Base-by-base conservation (phyloP, 208 protist species). In the Acanthamoeba divionensis region DNA sequence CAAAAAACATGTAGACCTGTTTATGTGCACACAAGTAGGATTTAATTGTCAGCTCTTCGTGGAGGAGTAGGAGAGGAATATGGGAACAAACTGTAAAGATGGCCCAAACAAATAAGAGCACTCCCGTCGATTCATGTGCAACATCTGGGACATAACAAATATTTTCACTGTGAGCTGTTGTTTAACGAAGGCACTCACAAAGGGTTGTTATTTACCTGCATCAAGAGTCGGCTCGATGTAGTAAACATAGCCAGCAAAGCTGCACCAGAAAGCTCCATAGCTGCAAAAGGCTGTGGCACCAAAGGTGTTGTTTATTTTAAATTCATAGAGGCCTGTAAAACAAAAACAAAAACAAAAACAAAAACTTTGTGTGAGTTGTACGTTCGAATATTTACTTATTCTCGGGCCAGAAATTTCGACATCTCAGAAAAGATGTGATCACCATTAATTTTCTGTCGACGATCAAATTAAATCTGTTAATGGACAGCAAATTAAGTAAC, bases 231-330 rank as follows among this genome's bases (percentile, higher is more conserved):
- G 71, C 38, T 62, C 71, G 71, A 82, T 82, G 18, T 47, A 57
- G 71, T 60, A 55, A 52, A 82, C 47, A 45, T 60, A 82, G 21
- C 29, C 60, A 52, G 71, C 71, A 33, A 82, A 82, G 71, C 71
- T 82, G 71, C 71, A 82, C 71, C 71, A 82, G 47, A 82, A 82
- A 24, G 71, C 71, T 45, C 71, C 71, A n/a, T 82, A 82, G 71
- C 71, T 82, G 47, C 71, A 82, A n/a, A 82, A 82, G 38, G 71
- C 71, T 4, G 71, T 82, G 26, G 71, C 71, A 18, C 71, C 71
- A 45, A 82, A 82, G 31, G 71, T 82, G 71, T 82, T 82, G 71
- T 45, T 15, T 26, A 82, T 82, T 33, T 57, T 82, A 45, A 57
- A 82, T 31, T 82, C 71, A 52, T 82, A 82, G 13, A 82, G 47